Conservation (phyloP, 1,139 yeast species). For the Lodderomyces pseudojiufengensis region DNA sequence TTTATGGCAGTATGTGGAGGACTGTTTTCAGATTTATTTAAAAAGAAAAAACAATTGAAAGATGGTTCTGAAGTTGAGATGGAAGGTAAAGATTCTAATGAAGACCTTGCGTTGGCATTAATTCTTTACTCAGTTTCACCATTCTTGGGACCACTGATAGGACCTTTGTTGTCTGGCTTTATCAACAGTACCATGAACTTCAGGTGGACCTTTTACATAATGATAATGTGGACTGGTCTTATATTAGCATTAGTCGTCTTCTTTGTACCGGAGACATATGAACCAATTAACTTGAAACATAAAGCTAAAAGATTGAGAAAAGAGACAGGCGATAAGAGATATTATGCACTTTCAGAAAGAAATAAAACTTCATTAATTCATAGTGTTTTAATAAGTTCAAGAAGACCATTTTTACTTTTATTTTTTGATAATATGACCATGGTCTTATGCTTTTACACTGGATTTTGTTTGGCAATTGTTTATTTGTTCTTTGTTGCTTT, state of each 20-base stretch:
- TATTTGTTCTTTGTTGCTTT: slow-evolving; percentile 63
- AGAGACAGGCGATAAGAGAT: slow-evolving; percentile 36
- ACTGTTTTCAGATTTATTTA: slow-evolving; percentile 31
- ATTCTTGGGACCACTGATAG: slow-evolving; percentile 33
- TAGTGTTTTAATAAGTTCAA: slow-evolving; percentile 36
- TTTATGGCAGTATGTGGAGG: slow-evolving; percentile 37
- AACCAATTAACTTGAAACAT: slow-evolving; percentile 40
- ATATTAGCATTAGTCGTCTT: slow-evolving; percentile 28
- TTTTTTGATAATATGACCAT: slow-evolving; percentile 60
- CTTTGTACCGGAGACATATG: slow-evolving; percentile 51
- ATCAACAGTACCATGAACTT: slow-evolving; percentile 28
- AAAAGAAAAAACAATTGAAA: slow-evolving; percentile 8
- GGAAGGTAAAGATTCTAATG: slow-evolving; percentile 16
- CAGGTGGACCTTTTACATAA: slow-evolving; percentile 46
- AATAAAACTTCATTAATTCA: slow-evolving; percentile 20
- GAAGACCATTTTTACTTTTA: slow-evolving; percentile 53
- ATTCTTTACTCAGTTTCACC: slow-evolving; percentile 30
- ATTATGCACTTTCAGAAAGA: slow-evolving; percentile 49
- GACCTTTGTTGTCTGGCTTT: slow-evolving; percentile 31
- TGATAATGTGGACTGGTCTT: slow-evolving; percentile 32
- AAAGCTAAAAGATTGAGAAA: slow-evolving; percentile 46
- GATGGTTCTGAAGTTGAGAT: no score
- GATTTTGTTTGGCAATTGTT: slow-evolving; percentile 55
- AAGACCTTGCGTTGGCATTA: slow-evolving; percentile 25
- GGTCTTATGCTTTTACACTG: slow-evolving; percentile 59